phyloP scores from a whole-genome alignment of 2,329 filamentous ascomycete species.

The Ceratocystis huliohia region DNA sequence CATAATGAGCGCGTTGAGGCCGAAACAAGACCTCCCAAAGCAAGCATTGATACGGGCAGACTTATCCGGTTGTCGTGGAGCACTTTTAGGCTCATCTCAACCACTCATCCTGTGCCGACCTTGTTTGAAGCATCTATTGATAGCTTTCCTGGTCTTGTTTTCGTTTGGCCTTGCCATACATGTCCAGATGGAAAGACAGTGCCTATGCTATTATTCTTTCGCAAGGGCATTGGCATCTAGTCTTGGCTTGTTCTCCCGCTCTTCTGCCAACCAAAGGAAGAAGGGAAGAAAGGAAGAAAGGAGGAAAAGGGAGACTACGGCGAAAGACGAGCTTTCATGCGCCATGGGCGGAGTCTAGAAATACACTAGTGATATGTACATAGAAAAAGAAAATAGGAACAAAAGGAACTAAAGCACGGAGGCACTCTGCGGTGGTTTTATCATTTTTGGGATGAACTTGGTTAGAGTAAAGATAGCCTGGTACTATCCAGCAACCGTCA shows the following conservation, averaged over 20 bases:
- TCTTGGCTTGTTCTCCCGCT: constrained; percentile 6
- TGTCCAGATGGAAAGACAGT: background rate
- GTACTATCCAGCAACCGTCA: too few species aligned
- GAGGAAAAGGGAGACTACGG: background rate
- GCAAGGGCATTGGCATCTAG: background rate
- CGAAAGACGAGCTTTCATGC: background rate
- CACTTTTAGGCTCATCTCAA: too few species aligned
- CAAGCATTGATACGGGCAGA: too few species aligned
- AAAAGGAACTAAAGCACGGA: background rate
- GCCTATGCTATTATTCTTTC: background rate
- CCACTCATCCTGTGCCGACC: background rate
- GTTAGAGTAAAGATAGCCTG: too few species aligned
- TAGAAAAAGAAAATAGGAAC: background rate
- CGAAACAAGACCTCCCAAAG: too few species aligned
- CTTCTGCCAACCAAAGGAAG: background rate
- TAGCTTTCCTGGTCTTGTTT: too few species aligned
- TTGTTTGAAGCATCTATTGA: too few species aligned
- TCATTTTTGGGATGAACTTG: constrained; percentile 9
- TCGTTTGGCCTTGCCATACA: too few species aligned
- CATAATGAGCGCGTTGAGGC: too few species aligned
- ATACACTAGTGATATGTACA: background rate
- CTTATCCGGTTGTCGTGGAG: too few species aligned
- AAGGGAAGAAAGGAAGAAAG: background rate
- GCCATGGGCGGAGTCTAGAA: background rate
- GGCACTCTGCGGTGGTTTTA: background rate